Evolutionary conservation across 1,284 basidiomycete genomes (phyloP).

Genomic region (Cutaneotrichosporon daszewskae): DNA sequence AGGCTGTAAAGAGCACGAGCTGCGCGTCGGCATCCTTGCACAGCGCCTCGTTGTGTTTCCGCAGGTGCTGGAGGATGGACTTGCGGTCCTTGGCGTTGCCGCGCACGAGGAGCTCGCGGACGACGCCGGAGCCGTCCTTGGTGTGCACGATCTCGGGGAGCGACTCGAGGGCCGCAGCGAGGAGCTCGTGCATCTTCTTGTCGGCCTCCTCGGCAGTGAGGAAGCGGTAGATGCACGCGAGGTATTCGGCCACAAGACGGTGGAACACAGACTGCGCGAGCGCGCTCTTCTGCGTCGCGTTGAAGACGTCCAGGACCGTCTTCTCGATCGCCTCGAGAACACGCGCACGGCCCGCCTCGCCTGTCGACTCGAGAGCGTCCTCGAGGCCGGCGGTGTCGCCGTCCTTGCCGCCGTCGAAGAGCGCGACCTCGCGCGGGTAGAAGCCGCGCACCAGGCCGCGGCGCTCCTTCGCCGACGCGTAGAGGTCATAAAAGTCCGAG

Average conservation of each 20-base stretch:
- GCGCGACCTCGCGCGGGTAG: slow-evolving; percentile 74
- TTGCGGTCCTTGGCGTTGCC: slow-evolving; percentile 85
- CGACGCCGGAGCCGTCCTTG: slow-evolving; percentile 77
- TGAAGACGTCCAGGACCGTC: slow-evolving; percentile 73
- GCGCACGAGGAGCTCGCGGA: slow-evolving; percentile 70
- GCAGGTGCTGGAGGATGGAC: slow-evolving; percentile 74
- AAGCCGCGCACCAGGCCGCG: slow-evolving; percentile 73
- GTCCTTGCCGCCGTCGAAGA: slow-evolving; percentile 65
- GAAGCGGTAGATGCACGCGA: slow-evolving; percentile 44
- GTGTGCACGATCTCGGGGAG: slow-evolving; percentile 88
- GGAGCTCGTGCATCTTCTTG: slow-evolving; percentile 46
- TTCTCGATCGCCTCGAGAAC: slow-evolving; percentile 65
- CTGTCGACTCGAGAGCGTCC: slow-evolving; percentile 61
- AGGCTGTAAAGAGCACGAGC: slow-evolving; percentile 74
- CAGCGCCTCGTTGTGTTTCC: slow-evolving; percentile 79
- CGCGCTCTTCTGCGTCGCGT: slow-evolving; percentile 81
- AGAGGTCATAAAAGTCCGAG: slow-evolving; percentile 79
- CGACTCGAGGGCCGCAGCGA: slow-evolving; percentile 61
- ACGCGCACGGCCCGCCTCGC: slow-evolving; percentile 60
- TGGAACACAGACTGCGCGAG: slow-evolving; percentile 79
- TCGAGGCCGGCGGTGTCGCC: slow-evolving; percentile 53
- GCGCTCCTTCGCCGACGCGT: slow-evolving; percentile 74
- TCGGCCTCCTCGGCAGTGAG: slow-evolving; percentile 36
- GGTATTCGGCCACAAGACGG: slow-evolving; percentile 54
- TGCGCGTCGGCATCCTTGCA: slow-evolving; percentile 80